Evolutionary conservation across 768 basidiomycete species (phyloP).

Genomic region (Rhodotorula taiwanensis): DNA sequence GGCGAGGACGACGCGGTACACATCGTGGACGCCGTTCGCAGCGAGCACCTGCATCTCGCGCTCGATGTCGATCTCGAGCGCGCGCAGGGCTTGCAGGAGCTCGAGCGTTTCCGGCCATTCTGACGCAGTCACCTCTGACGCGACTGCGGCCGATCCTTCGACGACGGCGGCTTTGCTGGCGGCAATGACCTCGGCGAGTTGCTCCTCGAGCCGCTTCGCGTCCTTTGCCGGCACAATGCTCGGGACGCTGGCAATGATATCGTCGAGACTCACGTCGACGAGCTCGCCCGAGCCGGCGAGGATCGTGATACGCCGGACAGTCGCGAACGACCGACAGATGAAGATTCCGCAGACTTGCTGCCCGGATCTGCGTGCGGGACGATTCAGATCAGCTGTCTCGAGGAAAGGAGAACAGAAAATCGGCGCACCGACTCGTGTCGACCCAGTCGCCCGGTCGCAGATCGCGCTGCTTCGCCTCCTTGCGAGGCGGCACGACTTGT

Average conservation of each 20-base stretch:
- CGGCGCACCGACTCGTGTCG: constrained; percentile 9
- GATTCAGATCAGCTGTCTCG: background rate
- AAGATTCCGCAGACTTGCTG: constrained; percentile 1
- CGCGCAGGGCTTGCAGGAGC: constrained; percentile 9
- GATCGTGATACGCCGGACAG: background rate
- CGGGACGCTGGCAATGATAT: constrained; percentile 14
- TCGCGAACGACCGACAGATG: background rate
- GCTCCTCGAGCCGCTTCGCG: background rate
- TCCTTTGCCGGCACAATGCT: background rate
- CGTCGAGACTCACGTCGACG: constrained; percentile 13
- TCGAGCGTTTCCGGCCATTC: background rate
- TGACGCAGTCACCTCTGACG: too few relatives aligned
- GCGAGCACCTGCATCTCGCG: constrained; percentile 9
- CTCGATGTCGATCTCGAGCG: constrained; percentile 22
- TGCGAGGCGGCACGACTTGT: background rate
- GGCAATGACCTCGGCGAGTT: background rate
- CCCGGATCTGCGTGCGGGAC: background rate
- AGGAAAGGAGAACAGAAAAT: background rate
- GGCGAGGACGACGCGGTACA: constrained; percentile 13
- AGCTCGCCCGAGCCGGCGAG: background rate
- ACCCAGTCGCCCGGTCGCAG: constrained; percentile 17
- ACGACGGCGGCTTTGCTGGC: background rate
- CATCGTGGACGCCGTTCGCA: constrained; percentile 4
- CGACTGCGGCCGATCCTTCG: background rate
- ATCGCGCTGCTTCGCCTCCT: background rate